Evolutionary conservation across 305 asterid genomes (phyloP), one percentile per base, ranked within the genome.

Genomic region (Fraxinus dipetala): DNA sequence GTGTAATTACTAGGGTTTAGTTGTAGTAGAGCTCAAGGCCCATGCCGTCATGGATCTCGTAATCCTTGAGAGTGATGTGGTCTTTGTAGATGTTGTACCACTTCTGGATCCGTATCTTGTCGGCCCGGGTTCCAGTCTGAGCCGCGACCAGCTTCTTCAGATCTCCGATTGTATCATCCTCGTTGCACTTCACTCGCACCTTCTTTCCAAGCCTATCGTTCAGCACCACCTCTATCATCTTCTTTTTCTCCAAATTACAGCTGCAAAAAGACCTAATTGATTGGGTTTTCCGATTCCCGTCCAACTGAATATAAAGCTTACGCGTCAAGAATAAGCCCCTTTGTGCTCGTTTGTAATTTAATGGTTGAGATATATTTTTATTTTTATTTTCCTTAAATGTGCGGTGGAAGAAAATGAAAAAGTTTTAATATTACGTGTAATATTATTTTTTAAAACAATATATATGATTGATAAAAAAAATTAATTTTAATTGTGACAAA

Each of bases 131-230:
- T 1, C 98, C 97, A 3, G 98, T 94, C 87, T 94, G 97, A 16
- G 98, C 97, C 18, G 98, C 98, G 51, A 92, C 98, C 6, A 92
- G 91, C 91, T 94, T 94, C 96, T 94, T 94, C 82, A 94, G 90
- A 81, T 94, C 96, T n/a, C 98, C 98, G 56, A 94, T 92, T 1
- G 98, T 94, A 79, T 94, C 98, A 70, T 94, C 98, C 2, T 94
- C 97, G 89, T 94, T 92, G 92, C 97, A 92, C 94, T 94, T 95
- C 74, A 95, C 98, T 0, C 98, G 86, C 2, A 95, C 98, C 89
- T 95, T 95, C 97, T 93, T 95, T 87, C 99, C 98, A 83, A 95
- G 79, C 0, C 99, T 96, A 85, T 95, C 99, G 90, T 93, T 95
- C 84, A 93, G 81, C 85, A 93, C 97, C 45, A 95, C 98, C 91